Base-by-base conservation (phyloP, 352 stramenopile species). In the Globisporangium nodosum region DNA sequence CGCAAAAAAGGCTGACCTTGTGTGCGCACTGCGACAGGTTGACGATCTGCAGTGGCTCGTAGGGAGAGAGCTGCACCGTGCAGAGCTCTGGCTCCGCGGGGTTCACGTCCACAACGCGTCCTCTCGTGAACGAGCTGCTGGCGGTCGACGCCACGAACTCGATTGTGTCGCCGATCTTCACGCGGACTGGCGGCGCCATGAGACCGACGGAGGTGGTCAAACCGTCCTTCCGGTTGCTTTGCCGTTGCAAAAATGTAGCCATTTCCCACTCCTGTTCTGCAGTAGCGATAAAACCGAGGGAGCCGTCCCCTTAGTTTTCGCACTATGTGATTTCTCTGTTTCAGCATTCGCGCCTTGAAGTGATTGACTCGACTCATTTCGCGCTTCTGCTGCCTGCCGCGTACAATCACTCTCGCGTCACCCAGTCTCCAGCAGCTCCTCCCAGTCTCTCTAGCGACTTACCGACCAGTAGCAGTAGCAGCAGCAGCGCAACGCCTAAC, bases 91-190 rank as follows among this genome's bases (percentile, higher is more conserved):
- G 47, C 8, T 40, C 39, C 31, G 56, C 50, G 0, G 51, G 54
- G 24, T 63, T 60, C 0, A 81, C 58, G 31, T 81, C 65, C 52
- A 84, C 61, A 16, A 87, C 70, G 2, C 63, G 65, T 3, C 57
- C 71, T 37, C 60, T 51, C 6, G 49, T 68, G 24, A 68, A 54
- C 6, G 52, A 12, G 51, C n/a, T 47, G 18, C 50, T 46, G 4
- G 8, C 31, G n/a, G 18, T 24, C 5, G 18, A 35, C 27, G 45
- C 18, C 16, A 65, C 64, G 45, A 81, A 81, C 55, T 85, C 76
- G 58, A 87, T 66, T 46, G 69, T 55, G 48, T 87, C 72, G 15
- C 76, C 76, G 20, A 81, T 63, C 55, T 74, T 69, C 33, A 76
- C 68, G n/a, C 24, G 37, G 18, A 55, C 21, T 11, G 42, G 31